Percentiles rank a stretch among this genome's conserved stretches.
These are phyloP conservation scores for Pleurotus sapidus DNA, from an alignment of 768 basidiomycete genomes.

Conservation along the genomic window DNA sequence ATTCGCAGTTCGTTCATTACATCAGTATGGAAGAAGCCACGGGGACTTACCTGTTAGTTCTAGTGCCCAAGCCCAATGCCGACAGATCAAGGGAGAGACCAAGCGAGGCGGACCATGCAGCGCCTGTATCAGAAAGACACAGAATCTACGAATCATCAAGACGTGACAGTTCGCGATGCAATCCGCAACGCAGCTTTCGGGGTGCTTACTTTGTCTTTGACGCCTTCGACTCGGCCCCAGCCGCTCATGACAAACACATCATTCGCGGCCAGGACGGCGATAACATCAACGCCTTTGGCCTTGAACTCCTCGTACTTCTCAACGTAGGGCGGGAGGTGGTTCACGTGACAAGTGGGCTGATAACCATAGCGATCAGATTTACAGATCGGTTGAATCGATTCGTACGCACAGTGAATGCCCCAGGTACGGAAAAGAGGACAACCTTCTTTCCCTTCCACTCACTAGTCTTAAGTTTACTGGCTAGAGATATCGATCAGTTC, in stretches of 20 bases:
- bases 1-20: neutral
- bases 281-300: conserved; percentile 70
- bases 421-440: conserved; percentile 74
- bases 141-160: conserved; percentile 43
- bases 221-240: conserved; percentile 54
- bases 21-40: neutral
- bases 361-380: conserved; percentile 21
- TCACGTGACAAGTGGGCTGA: conserved; percentile 61
- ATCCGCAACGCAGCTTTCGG: neutral
- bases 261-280: conserved; percentile 76
- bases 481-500: conserved; percentile 26
- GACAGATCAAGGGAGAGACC: conserved; percentile 55
- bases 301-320: conserved; percentile 71
- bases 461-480: conserved; percentile 50
- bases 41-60: conserved; percentile 49
- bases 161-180: neutral
- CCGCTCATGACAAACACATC: conserved; percentile 76
- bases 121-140: conserved; percentile 52
- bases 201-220: conserved; percentile 60
- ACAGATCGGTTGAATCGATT: neutral
- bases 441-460: conserved; percentile 83
- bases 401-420: conserved; percentile 69
- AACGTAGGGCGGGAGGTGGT: conserved; percentile 66
- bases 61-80: conserved; percentile 33
- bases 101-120: conserved; percentile 53